Conservation (phyloP, 2,329 filamentous ascomycete species). For the Curvularia lunata region DNA sequence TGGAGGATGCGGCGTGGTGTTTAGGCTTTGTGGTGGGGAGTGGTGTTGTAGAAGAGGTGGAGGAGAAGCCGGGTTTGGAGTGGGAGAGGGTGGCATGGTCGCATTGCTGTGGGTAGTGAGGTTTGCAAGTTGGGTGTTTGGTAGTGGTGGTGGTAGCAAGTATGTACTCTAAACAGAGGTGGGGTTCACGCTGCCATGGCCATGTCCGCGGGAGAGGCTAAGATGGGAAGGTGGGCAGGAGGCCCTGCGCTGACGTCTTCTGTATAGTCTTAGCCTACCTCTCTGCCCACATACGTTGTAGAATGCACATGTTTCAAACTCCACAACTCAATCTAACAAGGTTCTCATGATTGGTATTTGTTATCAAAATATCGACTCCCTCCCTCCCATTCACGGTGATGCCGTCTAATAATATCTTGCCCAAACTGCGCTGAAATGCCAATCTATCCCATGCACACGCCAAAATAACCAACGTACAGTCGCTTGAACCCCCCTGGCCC, state of each 20-base stretch:
- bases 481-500: neutral
- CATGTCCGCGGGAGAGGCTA: conserved; percentile 29
- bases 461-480: conserved; percentile 7
- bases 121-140: neutral
- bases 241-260: neutral
- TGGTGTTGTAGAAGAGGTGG: neutral
- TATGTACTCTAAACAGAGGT: neutral
- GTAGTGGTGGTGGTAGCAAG: neutral
- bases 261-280: neutral
- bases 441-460: conserved; percentile 16
- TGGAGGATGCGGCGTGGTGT: neutral
- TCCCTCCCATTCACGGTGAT: conserved; percentile 1
- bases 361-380: conserved; percentile 5
- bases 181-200: neutral
- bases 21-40: neutral
- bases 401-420: conserved; percentile 16
- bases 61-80: conserved; percentile 1
- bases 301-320: neutral
- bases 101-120: conserved; percentile 6
- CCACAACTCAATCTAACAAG: neutral
- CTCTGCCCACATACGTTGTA: neutral
- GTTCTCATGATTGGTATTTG: neutral
- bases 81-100: conserved; percentile 6
- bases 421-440: conserved; percentile 14
- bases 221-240: conserved; percentile 29